These are phyloP conservation scores for Excoecaria agallocha DNA, from an alignment of 345 rosid species.

Conservation along the genomic window DNA sequence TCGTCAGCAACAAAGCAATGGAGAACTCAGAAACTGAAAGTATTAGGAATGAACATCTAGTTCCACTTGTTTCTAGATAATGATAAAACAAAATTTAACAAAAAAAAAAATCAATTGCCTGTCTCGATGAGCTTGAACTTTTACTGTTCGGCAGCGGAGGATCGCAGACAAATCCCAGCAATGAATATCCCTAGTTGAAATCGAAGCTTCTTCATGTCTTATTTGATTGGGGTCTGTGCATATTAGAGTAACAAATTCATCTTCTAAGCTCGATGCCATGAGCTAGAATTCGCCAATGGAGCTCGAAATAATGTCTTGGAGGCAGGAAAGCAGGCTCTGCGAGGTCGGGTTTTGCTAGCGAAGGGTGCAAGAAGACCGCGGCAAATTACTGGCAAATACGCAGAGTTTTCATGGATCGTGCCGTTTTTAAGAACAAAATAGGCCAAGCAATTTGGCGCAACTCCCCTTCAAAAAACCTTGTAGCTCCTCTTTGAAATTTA, in stretches of 20 bases:
- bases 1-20: background rate
- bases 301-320: background rate
- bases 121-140: conserved; percentile 45
- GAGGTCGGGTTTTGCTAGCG: background rate
- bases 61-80: background rate
- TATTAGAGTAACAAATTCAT: conserved; percentile 35
- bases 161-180: conserved; percentile 45
- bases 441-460: no score
- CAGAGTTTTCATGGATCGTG: background rate
- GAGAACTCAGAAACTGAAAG: background rate
- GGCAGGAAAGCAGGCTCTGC: background rate
- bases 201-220: conserved; percentile 25
- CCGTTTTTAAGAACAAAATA: no score
- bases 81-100: background rate
- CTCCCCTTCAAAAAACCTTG: no score
- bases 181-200: conserved; percentile 45
- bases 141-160: conserved; percentile 39
- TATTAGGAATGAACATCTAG: background rate
- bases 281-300: background rate
- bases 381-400: background rate
- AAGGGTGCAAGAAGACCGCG: background rate
- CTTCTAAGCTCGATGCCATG: conserved; percentile 47
- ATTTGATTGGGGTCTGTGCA: conserved; percentile 31
- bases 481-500: no score
- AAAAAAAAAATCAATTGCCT: conserved; percentile 31